These are phyloP conservation scores for Raffaelea arxii DNA, from an alignment of 2,329 filamentous ascomycete genomes.

Conservation along the genomic window DNA sequence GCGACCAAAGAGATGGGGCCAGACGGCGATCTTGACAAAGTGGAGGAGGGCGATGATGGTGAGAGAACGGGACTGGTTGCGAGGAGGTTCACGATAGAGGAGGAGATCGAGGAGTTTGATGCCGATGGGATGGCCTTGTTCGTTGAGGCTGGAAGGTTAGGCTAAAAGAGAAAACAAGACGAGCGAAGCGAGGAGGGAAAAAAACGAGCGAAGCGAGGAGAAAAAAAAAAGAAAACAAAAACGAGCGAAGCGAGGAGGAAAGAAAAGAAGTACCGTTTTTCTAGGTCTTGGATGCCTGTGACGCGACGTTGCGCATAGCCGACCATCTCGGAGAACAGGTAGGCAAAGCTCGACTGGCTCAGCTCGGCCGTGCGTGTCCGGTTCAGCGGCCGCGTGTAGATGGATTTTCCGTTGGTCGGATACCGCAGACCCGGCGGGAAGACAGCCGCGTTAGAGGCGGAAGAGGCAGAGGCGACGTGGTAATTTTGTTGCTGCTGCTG, in stretches of 20 bases:
- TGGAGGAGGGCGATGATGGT: conserved; percentile 86
- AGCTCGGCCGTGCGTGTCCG: conserved; percentile 80
- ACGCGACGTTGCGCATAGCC: conserved; percentile 86
- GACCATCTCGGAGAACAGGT: conserved; percentile 94
- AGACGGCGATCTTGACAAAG: conserved; percentile 87
- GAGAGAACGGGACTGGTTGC: conserved; percentile 67
- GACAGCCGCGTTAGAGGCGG: too few species aligned
- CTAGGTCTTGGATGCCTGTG: conserved; percentile 85
- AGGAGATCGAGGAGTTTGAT: conserved; percentile 92
- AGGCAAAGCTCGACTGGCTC: conserved; percentile 89
- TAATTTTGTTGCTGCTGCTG: conserved; percentile 4
- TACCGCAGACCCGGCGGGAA: conserved; percentile 83
- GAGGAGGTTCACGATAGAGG: conserved; percentile 67
- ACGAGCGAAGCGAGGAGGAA: background rate
- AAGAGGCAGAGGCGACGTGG: too few species aligned
- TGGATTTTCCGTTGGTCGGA: conserved; percentile 89
- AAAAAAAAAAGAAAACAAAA: background rate
- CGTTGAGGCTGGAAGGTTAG: conserved; percentile 57
- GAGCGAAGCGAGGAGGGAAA: background rate
- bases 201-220: background rate
- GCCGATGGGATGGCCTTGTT: conserved; percentile 87
- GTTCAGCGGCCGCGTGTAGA: conserved; percentile 93
- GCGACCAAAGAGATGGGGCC: conserved; percentile 84
- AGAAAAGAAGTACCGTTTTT: conserved; percentile 58
- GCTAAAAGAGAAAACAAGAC: conserved; percentile 1